These are phyloP conservation scores for Verbascum thapsus DNA, from an alignment of 257 asterid species.

Conservation along the genomic window DNA sequence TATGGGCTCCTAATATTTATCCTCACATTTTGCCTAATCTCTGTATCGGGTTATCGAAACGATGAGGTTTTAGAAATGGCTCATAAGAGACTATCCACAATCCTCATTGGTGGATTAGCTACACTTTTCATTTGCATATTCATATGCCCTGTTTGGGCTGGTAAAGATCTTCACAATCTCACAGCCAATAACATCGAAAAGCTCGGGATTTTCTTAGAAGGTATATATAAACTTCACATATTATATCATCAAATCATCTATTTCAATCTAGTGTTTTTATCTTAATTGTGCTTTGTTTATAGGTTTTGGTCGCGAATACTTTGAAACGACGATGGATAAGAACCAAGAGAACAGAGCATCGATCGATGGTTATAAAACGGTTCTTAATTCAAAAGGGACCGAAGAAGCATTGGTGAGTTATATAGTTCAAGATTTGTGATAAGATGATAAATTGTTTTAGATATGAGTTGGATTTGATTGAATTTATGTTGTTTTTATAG, in stretches of 20 bases:
- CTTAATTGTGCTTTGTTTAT: too few relatives aligned
- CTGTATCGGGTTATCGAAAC: constrained; percentile 32
- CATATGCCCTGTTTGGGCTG: constrained; percentile 35
- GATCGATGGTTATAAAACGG: constrained; percentile 19
- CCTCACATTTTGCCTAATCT: constrained; percentile 32
- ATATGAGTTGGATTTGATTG: neutral
- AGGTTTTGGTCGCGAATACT: constrained; percentile 34
- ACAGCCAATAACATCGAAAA: constrained; percentile 35
- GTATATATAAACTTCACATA: too few relatives aligned
- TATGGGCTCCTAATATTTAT: constrained; percentile 31
- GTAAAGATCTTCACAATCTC: constrained; percentile 34
- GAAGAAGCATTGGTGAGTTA: constrained; percentile 33
- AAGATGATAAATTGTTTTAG: too few relatives aligned
- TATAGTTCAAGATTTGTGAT: neutral
- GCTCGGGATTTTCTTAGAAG: constrained; percentile 33
- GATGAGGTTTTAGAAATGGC: constrained; percentile 35
- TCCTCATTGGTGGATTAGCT: constrained; percentile 31
- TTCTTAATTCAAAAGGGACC: constrained; percentile 27
- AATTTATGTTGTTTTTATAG: constrained; percentile 15
- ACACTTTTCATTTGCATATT: constrained; percentile 17
- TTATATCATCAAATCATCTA: too few relatives aligned
- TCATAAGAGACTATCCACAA: constrained; percentile 23
- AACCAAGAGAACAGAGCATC: constrained; percentile 14
- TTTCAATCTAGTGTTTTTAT: too few relatives aligned
- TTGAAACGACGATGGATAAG: neutral